Conservation (phyloP, 169 alveolate species). For the Plasmodium sp. region DNA sequence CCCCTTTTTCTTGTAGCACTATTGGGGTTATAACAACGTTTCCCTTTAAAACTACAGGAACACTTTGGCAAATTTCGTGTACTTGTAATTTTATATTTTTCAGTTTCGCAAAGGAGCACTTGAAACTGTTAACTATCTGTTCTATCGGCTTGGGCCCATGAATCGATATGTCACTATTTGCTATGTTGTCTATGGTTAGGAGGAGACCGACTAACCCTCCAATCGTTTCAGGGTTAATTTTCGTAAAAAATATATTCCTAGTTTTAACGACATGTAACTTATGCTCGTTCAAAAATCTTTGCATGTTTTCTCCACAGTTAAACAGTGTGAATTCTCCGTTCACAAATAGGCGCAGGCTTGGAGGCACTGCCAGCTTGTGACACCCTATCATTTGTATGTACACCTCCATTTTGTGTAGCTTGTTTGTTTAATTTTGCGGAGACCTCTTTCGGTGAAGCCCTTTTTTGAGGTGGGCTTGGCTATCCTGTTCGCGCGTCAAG, state of each 20-base stretch:
- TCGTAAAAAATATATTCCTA: constrained; percentile 81
- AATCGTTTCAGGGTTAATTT: constrained; percentile 78
- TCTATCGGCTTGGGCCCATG: constrained; percentile 85
- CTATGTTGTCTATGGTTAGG: constrained; percentile 85
- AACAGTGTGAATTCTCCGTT: constrained; percentile 82
- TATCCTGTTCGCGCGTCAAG: background rate
- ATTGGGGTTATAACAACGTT: constrained; percentile 49
- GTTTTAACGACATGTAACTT: constrained; percentile 82
- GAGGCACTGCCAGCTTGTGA: constrained; percentile 86
- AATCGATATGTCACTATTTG: constrained; percentile 74
- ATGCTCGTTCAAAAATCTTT: constrained; percentile 86
- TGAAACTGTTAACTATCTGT: constrained; percentile 61
- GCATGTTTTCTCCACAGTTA: constrained; percentile 89
- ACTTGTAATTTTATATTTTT: constrained; percentile 40
- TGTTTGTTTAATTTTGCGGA: constrained; percentile 38
- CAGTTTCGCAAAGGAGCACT: constrained; percentile 74
- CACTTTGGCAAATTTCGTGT: constrained; percentile 28
- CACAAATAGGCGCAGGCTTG: constrained; percentile 83
- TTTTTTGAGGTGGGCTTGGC: background rate
- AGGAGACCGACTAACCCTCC: constrained; percentile 89
- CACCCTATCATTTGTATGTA: constrained; percentile 86
- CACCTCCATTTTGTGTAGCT: constrained; percentile 73
- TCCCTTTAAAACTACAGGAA: constrained; percentile 56
- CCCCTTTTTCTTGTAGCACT: constrained; percentile 2
- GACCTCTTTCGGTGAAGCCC: constrained; percentile 13